Base-by-base conservation (phyloP, 2,329 filamentous ascomycete species). In the Pseudogymnoascus sp. region DNA sequence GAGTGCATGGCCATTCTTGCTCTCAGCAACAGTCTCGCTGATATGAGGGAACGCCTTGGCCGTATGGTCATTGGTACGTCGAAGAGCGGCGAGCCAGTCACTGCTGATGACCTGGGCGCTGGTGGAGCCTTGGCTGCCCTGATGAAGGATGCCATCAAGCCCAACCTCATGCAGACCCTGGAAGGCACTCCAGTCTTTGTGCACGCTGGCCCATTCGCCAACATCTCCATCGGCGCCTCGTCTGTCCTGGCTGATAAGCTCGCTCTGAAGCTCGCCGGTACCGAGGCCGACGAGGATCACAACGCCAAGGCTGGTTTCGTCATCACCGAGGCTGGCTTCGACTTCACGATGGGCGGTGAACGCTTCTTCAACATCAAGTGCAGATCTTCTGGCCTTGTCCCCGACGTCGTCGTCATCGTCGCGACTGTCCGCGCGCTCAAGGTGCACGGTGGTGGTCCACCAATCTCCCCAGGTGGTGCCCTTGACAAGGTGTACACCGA, bases 341-440 rank as follows among this genome's bases (percentile, higher is more conserved):
- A 99, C 76, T 99, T 99, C 78, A 97, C 94, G 70, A 99, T 99
- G 94, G 94, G 94, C 66, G 94, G 94, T 65, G 94, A 99, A 82
- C 89, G 94, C 59, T 99, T 99, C 83, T 97, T 99, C 86, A 97
- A 99, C 80, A 97, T 99, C 81, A 99, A 99, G 82, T 97, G 94
- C 79, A 89, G 94, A 63, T 89, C 92, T 8, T 97, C 93, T 5
- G 93, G 93, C 22, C 86, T 99, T 50, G 85, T 91, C 2, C 94
- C 94, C 1, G 94, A 99, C 71, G 90, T 92, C 1, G 92, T 96
- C 6, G 91, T 99, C 47, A 87, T 99, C 63, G 94, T 99, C 37
- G 93, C 94, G 22, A 99, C 94, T 2, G 90, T 99, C 50, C 88
- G 94, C 67, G 94, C 94, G 6, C 81, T 99, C 66, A 99, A 99